phyloP scores from a whole-genome alignment of 805 yeast species.

The Candida sithepensis region DNA sequence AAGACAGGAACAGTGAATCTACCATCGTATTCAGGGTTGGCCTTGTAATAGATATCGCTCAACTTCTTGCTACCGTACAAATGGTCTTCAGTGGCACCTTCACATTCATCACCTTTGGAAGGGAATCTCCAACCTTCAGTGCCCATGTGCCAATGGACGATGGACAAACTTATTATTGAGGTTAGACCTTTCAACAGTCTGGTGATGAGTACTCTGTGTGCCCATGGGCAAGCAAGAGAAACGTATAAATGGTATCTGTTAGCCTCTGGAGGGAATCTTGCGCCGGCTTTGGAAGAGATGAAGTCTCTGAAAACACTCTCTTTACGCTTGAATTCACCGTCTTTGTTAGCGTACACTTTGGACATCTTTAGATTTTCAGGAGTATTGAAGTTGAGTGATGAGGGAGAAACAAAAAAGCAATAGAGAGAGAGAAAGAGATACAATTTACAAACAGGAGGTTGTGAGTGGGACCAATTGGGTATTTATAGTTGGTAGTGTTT shows the following conservation, averaged over 20 bases:
- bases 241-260: constrained; percentile 86
- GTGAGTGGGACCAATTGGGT: too few species aligned
- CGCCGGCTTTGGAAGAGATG: constrained; percentile 54
- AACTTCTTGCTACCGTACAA: constrained; percentile 57
- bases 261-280: constrained; percentile 68
- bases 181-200: constrained; percentile 70
- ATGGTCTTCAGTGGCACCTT: constrained; percentile 53
- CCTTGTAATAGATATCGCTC: constrained; percentile 70
- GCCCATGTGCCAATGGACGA: constrained; percentile 91
- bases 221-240: constrained; percentile 94
- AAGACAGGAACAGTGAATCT: constrained; percentile 90
- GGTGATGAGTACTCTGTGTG: constrained; percentile 77
- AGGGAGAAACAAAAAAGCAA: too few species aligned
- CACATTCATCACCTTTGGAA: constrained; percentile 38
- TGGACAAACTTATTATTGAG: constrained; percentile 61
- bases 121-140: constrained; percentile 86
- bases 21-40: constrained; percentile 72
- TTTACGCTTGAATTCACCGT: constrained; percentile 56
- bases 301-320: constrained; percentile 55
- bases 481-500: too few species aligned
- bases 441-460: too few species aligned
- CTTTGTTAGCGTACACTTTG: constrained; percentile 43
- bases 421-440: too few species aligned
- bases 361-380: constrained; percentile 32
- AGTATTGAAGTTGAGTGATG: too few species aligned